Base-by-base conservation (phyloP, 1,284 basidiomycete genomes). In the Moesziomyces sp. region DNA sequence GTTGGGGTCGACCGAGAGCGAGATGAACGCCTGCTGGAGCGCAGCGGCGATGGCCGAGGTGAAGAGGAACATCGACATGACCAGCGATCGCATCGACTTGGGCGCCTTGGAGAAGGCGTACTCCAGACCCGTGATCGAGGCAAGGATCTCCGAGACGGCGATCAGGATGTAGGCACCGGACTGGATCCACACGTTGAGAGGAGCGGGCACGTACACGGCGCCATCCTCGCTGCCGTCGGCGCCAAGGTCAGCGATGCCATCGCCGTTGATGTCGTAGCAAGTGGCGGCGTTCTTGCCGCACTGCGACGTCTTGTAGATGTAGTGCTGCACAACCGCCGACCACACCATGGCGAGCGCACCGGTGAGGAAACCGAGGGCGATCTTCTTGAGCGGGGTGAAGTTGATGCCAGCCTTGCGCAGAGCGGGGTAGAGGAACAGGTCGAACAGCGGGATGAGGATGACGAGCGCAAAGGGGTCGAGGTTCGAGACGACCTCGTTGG, bases 401-500 rank as follows among this genome's bases (percentile, higher is more conserved):
- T 88, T 89, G 85, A 91, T 85, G 9, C 90, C 89, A 7, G 83
- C 67, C 52, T 88, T 88, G n/a, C 88, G 87, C 11, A 93, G 85
- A n/a, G 84, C 86, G 18, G 93, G 93, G 85, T 94, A 94, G 76
- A 92, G 89, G 70, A 80, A 70, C 45, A 83, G 84, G 65, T 85
- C 86, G 67, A 87, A 81, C 62, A 87, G 72, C 43, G 86, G 86
- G 19, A 86, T 83, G 51, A 84, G 77, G 56, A 87, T 76, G 62
- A 87, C 83, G 57, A 87, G 85, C 46, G 83, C 80, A 53, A 93
- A 86, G 3, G 92, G 92, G 79, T 93, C 90, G 52, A 93, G 86
- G 84, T 93, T 93, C 49, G 91, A 91, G 64, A 93, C 85, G 45
- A 94, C 63, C 79, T 93, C 92, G 81, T 93, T 94, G 10, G 92